phyloP scores from a whole-genome alignment of 2,329 filamentous ascomycete genomes.

The Penicillium brevicompactum region DNA sequence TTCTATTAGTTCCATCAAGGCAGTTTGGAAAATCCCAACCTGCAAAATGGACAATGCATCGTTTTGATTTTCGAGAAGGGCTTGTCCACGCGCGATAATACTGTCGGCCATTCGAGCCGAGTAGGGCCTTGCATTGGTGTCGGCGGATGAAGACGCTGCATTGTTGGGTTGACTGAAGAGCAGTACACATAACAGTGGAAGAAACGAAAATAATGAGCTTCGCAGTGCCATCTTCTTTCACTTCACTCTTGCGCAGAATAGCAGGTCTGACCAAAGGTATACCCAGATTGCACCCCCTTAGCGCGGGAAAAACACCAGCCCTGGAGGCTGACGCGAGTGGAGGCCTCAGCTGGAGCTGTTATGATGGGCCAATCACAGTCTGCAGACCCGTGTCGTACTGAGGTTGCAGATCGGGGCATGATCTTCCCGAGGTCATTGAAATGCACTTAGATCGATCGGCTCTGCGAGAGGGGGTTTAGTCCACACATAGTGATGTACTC shows the following conservation, averaged over 20 bases:
- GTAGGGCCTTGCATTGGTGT: conserved; percentile 17
- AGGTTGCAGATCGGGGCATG: not conserved
- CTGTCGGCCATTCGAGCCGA: conserved; percentile 32
- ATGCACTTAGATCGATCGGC: not conserved
- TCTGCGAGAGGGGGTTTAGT: not conserved
- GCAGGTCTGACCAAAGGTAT: not conserved
- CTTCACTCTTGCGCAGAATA: not conserved
- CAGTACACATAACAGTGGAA: not conserved
- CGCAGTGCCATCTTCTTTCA: not conserved
- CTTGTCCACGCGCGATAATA: conserved; percentile 27
- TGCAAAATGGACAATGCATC: conserved; percentile 19
- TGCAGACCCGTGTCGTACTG: not conserved
- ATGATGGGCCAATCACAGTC: not conserved
- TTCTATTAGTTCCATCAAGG: conserved; percentile 21
- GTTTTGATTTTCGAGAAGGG: conserved; percentile 10
- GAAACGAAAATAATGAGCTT: not conserved
- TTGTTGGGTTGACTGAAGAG: not conserved
- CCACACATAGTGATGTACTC: no score
- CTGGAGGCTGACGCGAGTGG: not conserved
- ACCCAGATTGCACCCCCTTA: no score
- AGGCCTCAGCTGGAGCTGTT: not conserved
- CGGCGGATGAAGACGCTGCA: not conserved
- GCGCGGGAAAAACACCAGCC: no score
- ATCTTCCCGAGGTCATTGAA: not conserved
- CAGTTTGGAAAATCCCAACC: conserved; percentile 27